These are phyloP conservation scores for Chrysosporium queenslandicum DNA, from an alignment of 2,329 filamentous ascomycete genomes.

Conservation along the genomic window DNA sequence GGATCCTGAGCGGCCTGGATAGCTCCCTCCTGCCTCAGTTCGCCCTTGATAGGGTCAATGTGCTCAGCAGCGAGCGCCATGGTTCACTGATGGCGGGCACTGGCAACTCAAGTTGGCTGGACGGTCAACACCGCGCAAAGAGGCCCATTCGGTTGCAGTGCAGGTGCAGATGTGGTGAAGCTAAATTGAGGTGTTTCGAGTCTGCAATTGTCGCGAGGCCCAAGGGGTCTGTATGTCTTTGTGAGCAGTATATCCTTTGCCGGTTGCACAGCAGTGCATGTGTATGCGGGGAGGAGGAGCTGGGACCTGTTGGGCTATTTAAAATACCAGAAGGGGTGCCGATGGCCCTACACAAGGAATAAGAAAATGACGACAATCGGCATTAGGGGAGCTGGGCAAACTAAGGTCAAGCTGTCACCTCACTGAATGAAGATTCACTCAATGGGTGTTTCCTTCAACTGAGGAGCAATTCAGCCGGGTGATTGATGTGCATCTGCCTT, in stretches of 20 bases:
- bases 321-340: background rate
- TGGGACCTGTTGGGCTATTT: background rate
- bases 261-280: background rate
- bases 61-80: slow-evolving; percentile 13
- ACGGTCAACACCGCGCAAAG: slow-evolving; percentile 2
- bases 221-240: background rate
- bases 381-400: background rate
- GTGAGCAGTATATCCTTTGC: background rate
- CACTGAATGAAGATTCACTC: background rate
- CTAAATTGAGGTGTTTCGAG: background rate
- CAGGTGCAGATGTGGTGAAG: background rate
- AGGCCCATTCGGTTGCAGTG: slow-evolving; percentile 6
- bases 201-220: background rate
- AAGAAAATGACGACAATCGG: background rate
- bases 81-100: background rate
- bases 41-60: slow-evolving; percentile 31
- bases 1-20: slow-evolving; percentile 62
- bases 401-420: background rate
- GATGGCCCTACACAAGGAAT: background rate
- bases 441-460: background rate
- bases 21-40: slow-evolving; percentile 73
- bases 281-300: background rate
- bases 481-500: background rate
- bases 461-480: background rate
- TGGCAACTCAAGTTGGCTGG: background rate